Evolutionary conservation across 164 flowering plant genomes (phyloP).

Genomic region (Dillenia turbinata): DNA sequence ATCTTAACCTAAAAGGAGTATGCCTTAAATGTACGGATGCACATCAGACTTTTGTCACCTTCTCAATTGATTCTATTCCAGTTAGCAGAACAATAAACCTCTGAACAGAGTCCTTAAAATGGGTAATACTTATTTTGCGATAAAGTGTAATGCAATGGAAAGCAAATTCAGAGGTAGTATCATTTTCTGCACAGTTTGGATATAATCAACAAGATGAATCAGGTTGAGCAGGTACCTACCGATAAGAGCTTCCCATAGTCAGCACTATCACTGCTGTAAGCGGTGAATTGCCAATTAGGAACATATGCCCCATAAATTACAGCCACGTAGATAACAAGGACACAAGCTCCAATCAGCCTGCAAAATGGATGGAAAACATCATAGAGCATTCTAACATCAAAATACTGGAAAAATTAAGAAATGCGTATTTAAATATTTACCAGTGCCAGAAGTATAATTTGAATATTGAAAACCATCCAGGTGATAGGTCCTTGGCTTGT

Average conservation of each 20-base stretch:
- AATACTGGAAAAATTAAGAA: not conserved
- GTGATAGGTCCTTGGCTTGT: conserved; percentile 22
- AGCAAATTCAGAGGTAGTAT: too few relatives aligned
- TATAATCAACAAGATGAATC: too few relatives aligned
- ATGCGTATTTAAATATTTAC: conserved; percentile 26
- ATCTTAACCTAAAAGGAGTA: too few relatives aligned
- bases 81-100: too few relatives aligned
- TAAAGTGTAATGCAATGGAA: too few relatives aligned
- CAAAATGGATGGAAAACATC: conserved; percentile 7
- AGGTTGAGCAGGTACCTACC: conserved; percentile 33
- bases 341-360: conserved; percentile 65
- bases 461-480: conserved; percentile 42
- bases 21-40: too few relatives aligned
- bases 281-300: conserved; percentile 83
- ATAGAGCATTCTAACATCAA: too few relatives aligned
- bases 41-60: too few relatives aligned
- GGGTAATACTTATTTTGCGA: too few relatives aligned
- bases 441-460: conserved; percentile 65
- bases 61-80: too few relatives aligned
- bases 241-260: conserved; percentile 56
- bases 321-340: conserved; percentile 55
- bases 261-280: conserved; percentile 35
- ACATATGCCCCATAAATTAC: conserved; percentile 70
- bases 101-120: too few relatives aligned
- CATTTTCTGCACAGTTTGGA: too few relatives aligned